phyloP scores from a whole-genome alignment of 768 basidiomycete species.

The Lepiota venenata region DNA sequence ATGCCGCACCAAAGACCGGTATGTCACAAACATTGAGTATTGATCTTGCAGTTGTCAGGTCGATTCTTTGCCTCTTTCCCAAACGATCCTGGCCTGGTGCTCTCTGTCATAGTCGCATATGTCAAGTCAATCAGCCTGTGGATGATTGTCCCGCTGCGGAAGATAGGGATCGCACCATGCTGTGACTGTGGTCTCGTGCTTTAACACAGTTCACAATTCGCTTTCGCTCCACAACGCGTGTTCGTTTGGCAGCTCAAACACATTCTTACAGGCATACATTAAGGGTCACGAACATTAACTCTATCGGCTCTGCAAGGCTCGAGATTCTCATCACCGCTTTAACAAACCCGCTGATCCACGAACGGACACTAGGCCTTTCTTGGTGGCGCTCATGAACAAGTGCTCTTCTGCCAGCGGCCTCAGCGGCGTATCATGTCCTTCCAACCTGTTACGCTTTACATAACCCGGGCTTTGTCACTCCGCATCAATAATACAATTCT shows the following conservation, averaged over 20 bases:
- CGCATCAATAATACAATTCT: neutral
- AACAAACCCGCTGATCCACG: neutral
- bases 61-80: too few relatives aligned
- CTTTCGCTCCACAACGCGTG: neutral
- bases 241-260: conserved; percentile 7
- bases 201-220: neutral
- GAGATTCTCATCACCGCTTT: neutral
- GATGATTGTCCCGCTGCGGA: neutral
- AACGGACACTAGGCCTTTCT: neutral
- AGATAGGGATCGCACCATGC: neutral
- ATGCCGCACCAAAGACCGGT: too few relatives aligned
- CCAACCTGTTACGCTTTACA: neutral
- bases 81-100: too few relatives aligned
- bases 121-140: too few relatives aligned
- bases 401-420: neutral
- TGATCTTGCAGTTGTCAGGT: too few relatives aligned
- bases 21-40: too few relatives aligned
- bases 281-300: neutral
- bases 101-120: too few relatives aligned
- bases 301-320: neutral
- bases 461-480: neutral
- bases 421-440: conserved; percentile 1
- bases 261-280: neutral
- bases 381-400: neutral
- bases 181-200: neutral